Base-by-base conservation (phyloP, 1,284 basidiomycete species). In the Marasmius oreades region DNA sequence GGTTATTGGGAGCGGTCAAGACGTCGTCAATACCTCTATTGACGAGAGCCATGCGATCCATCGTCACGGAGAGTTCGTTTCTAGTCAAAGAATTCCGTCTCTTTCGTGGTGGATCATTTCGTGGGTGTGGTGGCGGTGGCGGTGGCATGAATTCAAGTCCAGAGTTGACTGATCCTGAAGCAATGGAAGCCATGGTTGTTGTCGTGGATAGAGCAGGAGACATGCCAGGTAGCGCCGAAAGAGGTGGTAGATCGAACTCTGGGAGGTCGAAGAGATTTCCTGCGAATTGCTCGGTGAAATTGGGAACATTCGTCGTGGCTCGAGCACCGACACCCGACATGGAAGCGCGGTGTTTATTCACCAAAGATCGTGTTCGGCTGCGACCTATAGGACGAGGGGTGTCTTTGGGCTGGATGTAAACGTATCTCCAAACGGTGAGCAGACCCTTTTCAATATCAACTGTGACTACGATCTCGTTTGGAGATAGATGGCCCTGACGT, bases 381-480 rank as follows among this genome's bases (percentile, higher is more conserved):
- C 56, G 59, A 23, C 61, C 60, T 26, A 63, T 63, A 39, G 67
- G 69, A 39, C 73, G 66, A 3, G 77, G 82, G 2, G 73, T 71
- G 61, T 80, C 79, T 61, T 78, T 80, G 7, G 78, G 82, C 56
- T 81, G 80, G 60, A 86, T 72, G 61, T 85, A 86, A 0, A 76
- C 77, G 66, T 90, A 91, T 52, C 86, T 77, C 90, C 89, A 92
- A 34, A 91, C 66, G 1, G 83, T 79, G 1, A 90, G 61, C 45
- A 75, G 74, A 8, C 69, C 73, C 51, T 74, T 78, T 43, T 79
- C 77, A 6, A 73, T 66, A 57, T 88, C 76, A 22, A 86, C 70
- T 0, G 86, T 88, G 31, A 87, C 76, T 3, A 84, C 59, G 14
- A 87, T 65, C 42, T 84, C 77, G 37, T 79, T 73, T 7, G 73